phyloP scores from a whole-genome alignment of 768 basidiomycete genomes.

The Pleurotus pulmonarius region DNA sequence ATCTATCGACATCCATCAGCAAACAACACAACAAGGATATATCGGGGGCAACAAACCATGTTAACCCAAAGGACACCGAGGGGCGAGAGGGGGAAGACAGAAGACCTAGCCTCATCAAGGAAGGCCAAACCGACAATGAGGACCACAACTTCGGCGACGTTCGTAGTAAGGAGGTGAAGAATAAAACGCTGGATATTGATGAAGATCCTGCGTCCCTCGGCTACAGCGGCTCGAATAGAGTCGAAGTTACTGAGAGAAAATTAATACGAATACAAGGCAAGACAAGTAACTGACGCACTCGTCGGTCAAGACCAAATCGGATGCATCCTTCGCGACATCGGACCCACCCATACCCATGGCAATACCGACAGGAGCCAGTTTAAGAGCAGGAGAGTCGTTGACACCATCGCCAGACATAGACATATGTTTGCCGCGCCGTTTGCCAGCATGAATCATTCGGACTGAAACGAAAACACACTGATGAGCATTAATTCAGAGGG shows the following conservation, averaged over 20 bases:
- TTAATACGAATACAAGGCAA: constrained; percentile 31
- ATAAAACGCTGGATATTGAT: constrained; percentile 56
- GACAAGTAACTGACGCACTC: constrained; percentile 53
- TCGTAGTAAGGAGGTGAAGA: constrained; percentile 48
- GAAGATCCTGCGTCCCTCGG: constrained; percentile 54
- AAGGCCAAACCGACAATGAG: constrained; percentile 56
- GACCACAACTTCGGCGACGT: constrained; percentile 52
- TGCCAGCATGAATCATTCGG: constrained; percentile 58
- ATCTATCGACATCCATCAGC: constrained; percentile 15
- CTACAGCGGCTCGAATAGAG: constrained; percentile 53
- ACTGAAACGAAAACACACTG: constrained; percentile 25
- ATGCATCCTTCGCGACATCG: constrained; percentile 33
- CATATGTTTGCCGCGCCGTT: constrained; percentile 46
- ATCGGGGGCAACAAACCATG: constrained; percentile 22
- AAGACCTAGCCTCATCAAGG: constrained; percentile 39
- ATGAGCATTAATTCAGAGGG: too few species aligned
- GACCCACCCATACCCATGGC: constrained; percentile 24
- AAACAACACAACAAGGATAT: not conserved
- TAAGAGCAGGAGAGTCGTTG: constrained; percentile 50
- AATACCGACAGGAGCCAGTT: constrained; percentile 14
- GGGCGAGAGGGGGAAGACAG: constrained; percentile 56
- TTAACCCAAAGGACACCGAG: constrained; percentile 50
- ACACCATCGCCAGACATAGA: constrained; percentile 60
- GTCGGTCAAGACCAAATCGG: constrained; percentile 71
- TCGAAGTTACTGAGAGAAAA: constrained; percentile 42